Evolutionary conservation across 805 yeast genomes (phyloP), one percentile per base, ranked within the genome.

Genomic region (Zygoascus bituminiphila): DNA sequence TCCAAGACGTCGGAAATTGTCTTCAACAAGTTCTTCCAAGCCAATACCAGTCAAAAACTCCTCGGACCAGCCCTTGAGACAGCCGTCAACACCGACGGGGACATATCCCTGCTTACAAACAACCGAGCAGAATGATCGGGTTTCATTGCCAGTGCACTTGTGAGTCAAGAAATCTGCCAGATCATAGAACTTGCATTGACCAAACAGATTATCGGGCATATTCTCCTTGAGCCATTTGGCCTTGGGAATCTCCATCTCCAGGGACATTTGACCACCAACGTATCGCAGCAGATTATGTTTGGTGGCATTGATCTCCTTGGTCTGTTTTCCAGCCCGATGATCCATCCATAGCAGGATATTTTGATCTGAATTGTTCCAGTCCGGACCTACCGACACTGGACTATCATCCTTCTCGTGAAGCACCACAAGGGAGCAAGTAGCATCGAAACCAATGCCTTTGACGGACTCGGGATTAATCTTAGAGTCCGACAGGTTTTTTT

Each of bases 311-410:
- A 93, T 88, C 49, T 71, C 77, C 48, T 78, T 70, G 12, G 96
- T 88, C 63, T 91, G 96, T 6, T 72, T 70, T 14, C 75, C 81
- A 0, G 98, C 97, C 54, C 98, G 77, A 66, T 93, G 98, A 69
- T 93, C 98, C 98, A 93, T 91, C 98, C 98, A 93, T 54, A 93
- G 68, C 46, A 93, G 80, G 59, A 93, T 82, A 66, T 93, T 88
- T 62, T 89, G 95, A 52, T 75, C 76, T 42, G 70, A 56, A 58
- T 87, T 81, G 29, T 67, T 54, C 63, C 87, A 91, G 62, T 89
- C 86, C 1, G 98, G 98, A 8, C 98, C 98, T 14, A 88, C 98
- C 1, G 84, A 87, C 40, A 87, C 74, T 2, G 96, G 95, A 43
- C 71, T 63, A 57, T 84, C 85, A 42, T 75, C 71, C 4, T 70